Conservation (phyloP, 2,329 filamentous ascomycete species). For the Calonectria ilicicola region DNA sequence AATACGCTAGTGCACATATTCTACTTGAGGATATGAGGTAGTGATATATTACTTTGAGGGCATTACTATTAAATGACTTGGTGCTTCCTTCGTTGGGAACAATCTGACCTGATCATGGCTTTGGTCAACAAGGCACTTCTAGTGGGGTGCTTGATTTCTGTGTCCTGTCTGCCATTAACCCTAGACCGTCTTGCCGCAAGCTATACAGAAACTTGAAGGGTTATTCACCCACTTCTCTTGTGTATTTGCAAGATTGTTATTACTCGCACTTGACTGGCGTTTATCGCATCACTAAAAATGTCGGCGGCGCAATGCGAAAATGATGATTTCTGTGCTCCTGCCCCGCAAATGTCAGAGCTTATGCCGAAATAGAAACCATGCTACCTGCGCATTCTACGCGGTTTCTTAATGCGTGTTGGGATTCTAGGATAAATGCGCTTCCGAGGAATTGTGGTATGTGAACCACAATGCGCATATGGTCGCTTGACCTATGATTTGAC, state of each 20-base stretch:
- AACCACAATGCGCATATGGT: neutral
- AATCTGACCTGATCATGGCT: neutral
- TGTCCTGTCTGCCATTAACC: neutral
- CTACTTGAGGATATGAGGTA: too few species aligned
- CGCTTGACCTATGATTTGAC: neutral
- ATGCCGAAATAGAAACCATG: neutral
- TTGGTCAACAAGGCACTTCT: neutral
- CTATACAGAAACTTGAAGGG: neutral
- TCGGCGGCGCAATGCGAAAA: neutral
- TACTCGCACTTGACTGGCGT: neutral
- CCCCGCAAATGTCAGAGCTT: neutral
- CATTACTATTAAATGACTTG: neutral
- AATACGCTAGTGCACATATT: too few species aligned
- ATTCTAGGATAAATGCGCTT: neutral
- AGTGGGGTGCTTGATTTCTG: neutral
- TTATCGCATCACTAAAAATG: neutral
- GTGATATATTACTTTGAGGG: neutral
- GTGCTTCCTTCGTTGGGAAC: neutral
- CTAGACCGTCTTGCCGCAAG: neutral
- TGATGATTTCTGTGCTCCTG: neutral
- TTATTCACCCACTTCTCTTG: neutral
- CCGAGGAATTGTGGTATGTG: neutral
- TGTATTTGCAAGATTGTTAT: neutral
- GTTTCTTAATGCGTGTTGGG: neutral
- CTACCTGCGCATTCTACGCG: neutral